Percentiles rank a stretch among this genome's conserved stretches.
These are phyloP conservation scores for Saccharomyces jurei DNA, from an alignment of 805 yeast species.

Conservation along the genomic window DNA sequence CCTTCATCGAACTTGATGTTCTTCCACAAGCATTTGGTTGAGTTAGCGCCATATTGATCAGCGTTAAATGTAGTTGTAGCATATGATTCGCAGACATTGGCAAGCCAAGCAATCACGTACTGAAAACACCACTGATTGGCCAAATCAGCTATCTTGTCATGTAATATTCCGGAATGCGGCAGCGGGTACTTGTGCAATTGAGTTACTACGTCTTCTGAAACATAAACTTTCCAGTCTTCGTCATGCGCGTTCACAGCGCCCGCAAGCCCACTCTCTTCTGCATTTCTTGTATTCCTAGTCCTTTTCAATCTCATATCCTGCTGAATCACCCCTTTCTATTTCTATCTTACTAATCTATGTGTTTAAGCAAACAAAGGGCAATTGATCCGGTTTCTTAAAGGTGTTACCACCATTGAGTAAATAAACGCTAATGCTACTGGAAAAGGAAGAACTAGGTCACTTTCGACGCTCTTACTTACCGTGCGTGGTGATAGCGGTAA, in stretches of 20 bases:
- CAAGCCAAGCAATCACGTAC: conserved; percentile 28
- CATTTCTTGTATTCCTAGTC: not conserved
- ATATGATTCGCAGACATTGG: conserved; percentile 27
- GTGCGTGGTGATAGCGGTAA: not conserved
- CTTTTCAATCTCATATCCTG: not conserved
- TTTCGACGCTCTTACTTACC: not conserved
- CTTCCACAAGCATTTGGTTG: conserved; percentile 22
- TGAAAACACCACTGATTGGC: conserved; percentile 26
- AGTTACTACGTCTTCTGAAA: conserved; percentile 15
- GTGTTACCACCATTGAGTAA: not conserved
- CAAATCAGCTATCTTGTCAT: conserved; percentile 9
- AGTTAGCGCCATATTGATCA: not conserved
- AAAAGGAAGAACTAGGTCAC: not conserved
- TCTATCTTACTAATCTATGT: not conserved
- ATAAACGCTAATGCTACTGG: not conserved
- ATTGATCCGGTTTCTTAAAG: not conserved
- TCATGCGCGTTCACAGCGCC: conserved; percentile 1
- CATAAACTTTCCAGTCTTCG: conserved; percentile 18
- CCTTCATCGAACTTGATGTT: conserved; percentile 27
- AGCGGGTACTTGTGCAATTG: conserved; percentile 17
- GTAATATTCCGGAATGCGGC: not conserved
- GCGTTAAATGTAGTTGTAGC: conserved; percentile 5
- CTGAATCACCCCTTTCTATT: not conserved
- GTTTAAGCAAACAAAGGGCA: not conserved
- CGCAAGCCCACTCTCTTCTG: not conserved